A percentile compares a stretch with the other conserved stretches of the same genome.
Conservation (phyloP, 2,329 filamentous ascomycete genomes). For the Exophiala aquamarina region DNA sequence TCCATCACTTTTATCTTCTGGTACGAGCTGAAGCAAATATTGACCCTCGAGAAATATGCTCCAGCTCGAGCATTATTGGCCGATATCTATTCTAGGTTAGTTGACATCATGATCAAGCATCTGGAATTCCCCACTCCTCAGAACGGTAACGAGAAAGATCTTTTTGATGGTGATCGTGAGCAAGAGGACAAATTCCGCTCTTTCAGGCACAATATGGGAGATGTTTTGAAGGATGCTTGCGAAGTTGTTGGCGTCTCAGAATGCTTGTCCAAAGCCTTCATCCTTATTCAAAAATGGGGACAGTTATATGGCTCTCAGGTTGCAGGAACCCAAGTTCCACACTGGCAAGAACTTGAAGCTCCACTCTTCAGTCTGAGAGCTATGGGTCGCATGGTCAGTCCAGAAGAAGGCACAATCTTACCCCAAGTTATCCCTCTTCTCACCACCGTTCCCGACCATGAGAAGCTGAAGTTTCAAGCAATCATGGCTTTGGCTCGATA, state of each 20-base stretch:
- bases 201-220: slow-evolving; percentile 95
- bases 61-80: slow-evolving; percentile 73
- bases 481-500: slow-evolving; percentile 97
- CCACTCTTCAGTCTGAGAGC: slow-evolving; percentile 93
- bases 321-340: slow-evolving; percentile 72
- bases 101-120: slow-evolving; percentile 89
- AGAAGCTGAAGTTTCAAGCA: slow-evolving; percentile 97
- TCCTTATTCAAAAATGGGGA: slow-evolving; percentile 86
- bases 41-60: slow-evolving; percentile 86
- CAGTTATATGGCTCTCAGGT: slow-evolving; percentile 75
- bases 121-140: slow-evolving; percentile 83
- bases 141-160: slow-evolving; percentile 69
- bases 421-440: slow-evolving; percentile 90
- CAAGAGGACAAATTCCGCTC: slow-evolving; percentile 96
- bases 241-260: slow-evolving; percentile 93
- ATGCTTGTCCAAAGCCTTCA: slow-evolving; percentile 84
- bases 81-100: slow-evolving; percentile 82
- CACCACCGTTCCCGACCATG: slow-evolving; percentile 90
- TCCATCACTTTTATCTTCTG: slow-evolving; percentile 95
- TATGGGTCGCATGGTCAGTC: slow-evolving; percentile 93
- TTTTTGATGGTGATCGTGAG: slow-evolving; percentile 94
- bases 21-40: slow-evolving; percentile 97
- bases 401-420: slow-evolving; percentile 81
- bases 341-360: slow-evolving; percentile 96
- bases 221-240: slow-evolving; percentile 95